phyloP scores from a whole-genome alignment of 306 rosid species.

The Ziziphus jujuba region DNA sequence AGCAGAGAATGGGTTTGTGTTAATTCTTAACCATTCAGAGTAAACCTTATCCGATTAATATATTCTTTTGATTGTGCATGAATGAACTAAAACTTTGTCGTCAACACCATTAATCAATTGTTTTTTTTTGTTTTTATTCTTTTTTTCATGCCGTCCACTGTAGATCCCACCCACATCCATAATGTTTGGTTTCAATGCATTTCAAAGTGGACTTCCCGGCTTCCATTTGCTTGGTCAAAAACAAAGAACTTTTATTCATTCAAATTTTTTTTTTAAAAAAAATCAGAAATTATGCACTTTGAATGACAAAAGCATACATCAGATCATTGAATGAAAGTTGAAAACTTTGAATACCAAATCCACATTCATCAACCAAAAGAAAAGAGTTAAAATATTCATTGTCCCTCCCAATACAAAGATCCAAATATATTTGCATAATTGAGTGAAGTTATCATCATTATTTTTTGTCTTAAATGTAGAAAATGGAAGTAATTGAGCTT shows the following conservation, averaged over 20 bases:
- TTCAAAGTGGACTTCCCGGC: conserved; percentile 8
- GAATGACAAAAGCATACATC: neutral
- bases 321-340: too few relatives aligned
- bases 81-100: neutral
- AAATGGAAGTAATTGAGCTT: conserved; percentile 5
- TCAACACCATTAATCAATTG: conserved; percentile 9
- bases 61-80: neutral
- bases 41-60: too few relatives aligned
- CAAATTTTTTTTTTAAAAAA: neutral
- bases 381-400: too few relatives aligned
- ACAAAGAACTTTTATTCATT: conserved; percentile 5
- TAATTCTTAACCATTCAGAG: neutral
- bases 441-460: neutral
- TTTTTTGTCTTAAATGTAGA: neutral
- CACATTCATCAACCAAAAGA: neutral
- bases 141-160: conserved; percentile 18
- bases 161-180: neutral
- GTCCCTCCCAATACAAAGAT: neutral
- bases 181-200: conserved; percentile 2
- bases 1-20: too few relatives aligned
- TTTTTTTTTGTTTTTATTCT: too few relatives aligned
- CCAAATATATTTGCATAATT: neutral
- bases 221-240: conserved; percentile 11
- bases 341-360: conserved; percentile 8
- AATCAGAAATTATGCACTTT: neutral